Evolutionary conservation across 1,284 basidiomycete genomes (phyloP).

Genomic region (Rhodotorula sp.): DNA sequence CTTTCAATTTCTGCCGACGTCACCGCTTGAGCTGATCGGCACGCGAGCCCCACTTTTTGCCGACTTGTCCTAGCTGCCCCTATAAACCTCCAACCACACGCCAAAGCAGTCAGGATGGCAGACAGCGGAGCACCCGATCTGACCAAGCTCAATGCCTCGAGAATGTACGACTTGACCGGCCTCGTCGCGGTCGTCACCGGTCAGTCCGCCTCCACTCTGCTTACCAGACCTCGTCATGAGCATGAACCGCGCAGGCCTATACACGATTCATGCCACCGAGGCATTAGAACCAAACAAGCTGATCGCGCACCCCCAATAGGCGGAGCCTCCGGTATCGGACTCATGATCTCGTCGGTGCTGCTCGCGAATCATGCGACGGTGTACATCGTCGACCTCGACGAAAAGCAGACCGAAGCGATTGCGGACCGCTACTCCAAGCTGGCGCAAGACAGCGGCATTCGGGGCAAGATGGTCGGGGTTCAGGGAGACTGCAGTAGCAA

Average conservation of each 20-base stretch:
- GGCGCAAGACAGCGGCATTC: background rate
- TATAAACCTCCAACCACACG: too few species aligned
- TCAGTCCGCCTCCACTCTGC: constrained; percentile 1
- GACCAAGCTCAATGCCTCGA: background rate
- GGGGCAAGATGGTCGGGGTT: constrained; percentile 14
- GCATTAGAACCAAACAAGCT: background rate
- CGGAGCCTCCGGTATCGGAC: constrained; percentile 53
- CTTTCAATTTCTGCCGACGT: too few species aligned
- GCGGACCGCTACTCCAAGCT: constrained; percentile 11
- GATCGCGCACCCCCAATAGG: constrained; percentile 41
- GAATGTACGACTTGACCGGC: constrained; percentile 14
- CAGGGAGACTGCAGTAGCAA: constrained; percentile 11
- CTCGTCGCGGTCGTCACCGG: constrained; percentile 24
- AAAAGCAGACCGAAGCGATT: constrained; percentile 2
- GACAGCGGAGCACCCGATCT: background rate
- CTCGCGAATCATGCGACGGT: constrained; percentile 54
- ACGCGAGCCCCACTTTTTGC: background rate
- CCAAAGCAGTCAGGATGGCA: background rate
- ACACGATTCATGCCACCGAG: too few species aligned
- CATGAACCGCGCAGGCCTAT: too few species aligned
- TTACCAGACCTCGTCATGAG: background rate
- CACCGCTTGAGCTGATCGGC: background rate
- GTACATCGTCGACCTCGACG: constrained; percentile 46
- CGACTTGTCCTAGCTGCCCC: background rate
- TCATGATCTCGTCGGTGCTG: constrained; percentile 53